Conservation (phyloP, 352 stramenopile species). For the Nothophytophthora sp. region DNA sequence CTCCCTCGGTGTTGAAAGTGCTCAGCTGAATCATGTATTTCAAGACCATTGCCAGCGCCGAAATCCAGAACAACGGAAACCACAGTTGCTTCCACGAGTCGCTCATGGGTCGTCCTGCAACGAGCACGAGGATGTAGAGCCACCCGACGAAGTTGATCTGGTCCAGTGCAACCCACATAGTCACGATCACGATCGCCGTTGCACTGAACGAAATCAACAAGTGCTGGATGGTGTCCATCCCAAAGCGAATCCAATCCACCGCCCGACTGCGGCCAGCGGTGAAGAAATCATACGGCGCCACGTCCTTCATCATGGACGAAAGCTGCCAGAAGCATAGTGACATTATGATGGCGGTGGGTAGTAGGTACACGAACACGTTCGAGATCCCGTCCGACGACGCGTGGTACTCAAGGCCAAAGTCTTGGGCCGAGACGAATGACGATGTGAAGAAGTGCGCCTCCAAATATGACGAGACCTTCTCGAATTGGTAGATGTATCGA, state of each 20-base stretch:
- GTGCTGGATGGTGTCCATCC: constrained; percentile 59
- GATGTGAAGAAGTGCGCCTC: constrained; percentile 66
- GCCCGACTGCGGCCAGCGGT: constrained; percentile 48
- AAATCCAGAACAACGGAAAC: constrained; percentile 83
- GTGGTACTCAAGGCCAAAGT: constrained; percentile 77
- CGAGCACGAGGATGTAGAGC: constrained; percentile 67
- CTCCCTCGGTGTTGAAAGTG: constrained; percentile 43
- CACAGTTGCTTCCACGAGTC: constrained; percentile 71
- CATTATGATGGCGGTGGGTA: constrained; percentile 72
- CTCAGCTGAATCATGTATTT: constrained; percentile 75
- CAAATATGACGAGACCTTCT: constrained; percentile 64
- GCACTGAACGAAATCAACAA: constrained; percentile 76
- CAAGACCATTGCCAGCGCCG: constrained; percentile 48
- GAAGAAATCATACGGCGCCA: constrained; percentile 68
- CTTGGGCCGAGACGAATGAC: constrained; percentile 68
- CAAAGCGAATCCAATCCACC: constrained; percentile 56
- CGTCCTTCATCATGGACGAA: constrained; percentile 65
- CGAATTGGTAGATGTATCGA: constrained; percentile 85
- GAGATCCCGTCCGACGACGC: constrained; percentile 62
- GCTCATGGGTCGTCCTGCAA: constrained; percentile 52
- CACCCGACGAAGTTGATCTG: constrained; percentile 64
- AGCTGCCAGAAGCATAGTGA: constrained; percentile 85
- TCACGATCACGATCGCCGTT: constrained; percentile 61
- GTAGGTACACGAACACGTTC: constrained; percentile 76
- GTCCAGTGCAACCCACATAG: constrained; percentile 67